Evolutionary conservation across 176 grass and related monocot species (phyloP).

Genomic region (Cymbopogon citratus): DNA sequence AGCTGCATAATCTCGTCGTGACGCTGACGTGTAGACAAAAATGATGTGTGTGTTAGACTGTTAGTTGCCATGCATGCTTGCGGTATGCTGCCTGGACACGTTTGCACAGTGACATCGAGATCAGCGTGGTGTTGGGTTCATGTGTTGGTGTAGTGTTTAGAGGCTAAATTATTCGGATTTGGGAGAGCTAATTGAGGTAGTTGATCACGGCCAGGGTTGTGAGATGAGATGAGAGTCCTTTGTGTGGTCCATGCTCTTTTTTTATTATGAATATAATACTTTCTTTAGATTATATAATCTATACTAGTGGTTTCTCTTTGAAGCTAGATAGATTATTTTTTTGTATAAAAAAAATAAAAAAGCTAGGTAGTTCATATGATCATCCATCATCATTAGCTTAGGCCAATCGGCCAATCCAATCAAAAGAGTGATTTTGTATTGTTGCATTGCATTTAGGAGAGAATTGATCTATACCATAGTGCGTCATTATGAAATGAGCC

Average conservation of each 20-base stretch:
- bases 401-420: background rate
- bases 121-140: background rate
- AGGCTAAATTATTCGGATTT: constrained; percentile 20
- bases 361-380: constrained; percentile 13
- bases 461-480: background rate
- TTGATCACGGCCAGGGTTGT: constrained; percentile 35
- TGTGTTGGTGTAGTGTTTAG: constrained; percentile 13
- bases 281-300: background rate
- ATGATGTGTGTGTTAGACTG: background rate
- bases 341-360: background rate
- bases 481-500: background rate
- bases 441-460: background rate
- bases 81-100: background rate
- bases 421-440: constrained; percentile 10
- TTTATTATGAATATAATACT: background rate
- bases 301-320: background rate
- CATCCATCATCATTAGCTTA: constrained; percentile 15
- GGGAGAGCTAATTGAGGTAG: constrained; percentile 31
- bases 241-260: background rate
- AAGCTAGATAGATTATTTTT: background rate
- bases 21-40: background rate
- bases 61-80: background rate
- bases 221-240: constrained; percentile 19
- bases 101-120: background rate
- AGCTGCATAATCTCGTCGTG: background rate